phyloP scores from a whole-genome alignment of 2,329 filamentous ascomycete genomes.

The Aschersonia sp. region DNA sequence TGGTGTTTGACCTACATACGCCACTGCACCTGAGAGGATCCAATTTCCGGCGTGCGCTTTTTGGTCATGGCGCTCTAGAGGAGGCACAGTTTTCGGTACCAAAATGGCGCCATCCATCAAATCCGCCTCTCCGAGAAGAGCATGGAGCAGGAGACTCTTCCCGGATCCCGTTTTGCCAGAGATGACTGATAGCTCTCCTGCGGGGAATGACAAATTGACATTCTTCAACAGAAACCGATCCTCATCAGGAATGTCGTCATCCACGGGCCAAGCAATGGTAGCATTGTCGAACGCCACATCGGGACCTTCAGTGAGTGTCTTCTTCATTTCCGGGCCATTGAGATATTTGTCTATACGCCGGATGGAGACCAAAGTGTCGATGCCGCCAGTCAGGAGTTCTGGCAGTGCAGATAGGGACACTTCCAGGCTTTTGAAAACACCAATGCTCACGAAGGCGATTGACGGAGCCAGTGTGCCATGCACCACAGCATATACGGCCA shows the following conservation, averaged over 20 bases:
- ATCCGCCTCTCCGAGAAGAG: constrained; percentile 63
- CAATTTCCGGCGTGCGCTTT: constrained; percentile 50
- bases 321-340: constrained; percentile 46
- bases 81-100: constrained; percentile 32
- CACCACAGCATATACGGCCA: constrained; percentile 52
- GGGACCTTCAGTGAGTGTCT: constrained; percentile 37
- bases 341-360: constrained; percentile 60
- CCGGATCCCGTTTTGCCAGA: constrained; percentile 66
- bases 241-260: constrained; percentile 39
- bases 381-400: constrained; percentile 52
- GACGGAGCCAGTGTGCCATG: constrained; percentile 52
- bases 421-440: constrained; percentile 61
- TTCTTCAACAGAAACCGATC: constrained; percentile 51
- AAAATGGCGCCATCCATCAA: constrained; percentile 47
- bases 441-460: constrained; percentile 65
- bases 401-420: constrained; percentile 56
- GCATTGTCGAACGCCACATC: constrained; percentile 52
- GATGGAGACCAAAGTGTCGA: constrained; percentile 62
- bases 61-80: constrained; percentile 41
- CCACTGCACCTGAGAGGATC: constrained; percentile 55
- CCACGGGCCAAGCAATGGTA: constrained; percentile 60
- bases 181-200: constrained; percentile 55
- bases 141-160: constrained; percentile 60
- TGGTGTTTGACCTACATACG: constrained; percentile 65
- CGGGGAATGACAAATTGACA: constrained; percentile 51